Conservation (phyloP, 257 asterid species). For the Solanum microdontum region DNA sequence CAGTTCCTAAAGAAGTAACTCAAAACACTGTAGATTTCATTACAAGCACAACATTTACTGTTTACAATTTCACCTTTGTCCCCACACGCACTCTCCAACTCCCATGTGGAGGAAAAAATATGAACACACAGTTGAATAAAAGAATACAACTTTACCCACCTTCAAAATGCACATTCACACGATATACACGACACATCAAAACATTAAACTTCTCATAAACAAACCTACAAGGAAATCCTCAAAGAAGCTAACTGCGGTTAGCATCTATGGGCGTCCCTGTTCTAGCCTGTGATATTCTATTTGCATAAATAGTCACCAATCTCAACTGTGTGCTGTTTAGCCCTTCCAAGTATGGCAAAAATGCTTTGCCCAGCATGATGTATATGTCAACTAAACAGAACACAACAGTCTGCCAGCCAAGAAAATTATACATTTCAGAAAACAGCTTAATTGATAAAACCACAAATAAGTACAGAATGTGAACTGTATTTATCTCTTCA, state of each 20-base stretch:
- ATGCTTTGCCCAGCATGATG: constrained; percentile 90
- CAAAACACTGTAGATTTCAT: constrained; percentile 1
- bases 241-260: constrained; percentile 26
- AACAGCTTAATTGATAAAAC: background rate
- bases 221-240: constrained; percentile 8
- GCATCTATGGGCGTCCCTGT: constrained; percentile 72
- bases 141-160: constrained; percentile 6
- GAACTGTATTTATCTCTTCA: background rate
- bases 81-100: constrained; percentile 6
- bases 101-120: background rate
- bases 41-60: background rate
- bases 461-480: background rate
- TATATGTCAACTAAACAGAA: constrained; percentile 96
- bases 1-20: background rate
- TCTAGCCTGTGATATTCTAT: constrained; percentile 97
- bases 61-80: background rate
- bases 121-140: constrained; percentile 1
- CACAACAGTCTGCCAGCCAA: constrained; percentile 76
- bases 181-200: background rate
- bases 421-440: constrained; percentile 1
- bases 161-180: constrained; percentile 7
- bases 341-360: constrained; percentile 89
- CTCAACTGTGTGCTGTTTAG: constrained; percentile 83
- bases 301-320: constrained; percentile 88
- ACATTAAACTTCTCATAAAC: constrained; percentile 16